Percentiles rank a stretch among this genome's conserved stretches.
These are phyloP conservation scores for Basidioascus undulatus DNA, from an alignment of 768 basidiomycete species.

Conservation along the genomic window DNA sequence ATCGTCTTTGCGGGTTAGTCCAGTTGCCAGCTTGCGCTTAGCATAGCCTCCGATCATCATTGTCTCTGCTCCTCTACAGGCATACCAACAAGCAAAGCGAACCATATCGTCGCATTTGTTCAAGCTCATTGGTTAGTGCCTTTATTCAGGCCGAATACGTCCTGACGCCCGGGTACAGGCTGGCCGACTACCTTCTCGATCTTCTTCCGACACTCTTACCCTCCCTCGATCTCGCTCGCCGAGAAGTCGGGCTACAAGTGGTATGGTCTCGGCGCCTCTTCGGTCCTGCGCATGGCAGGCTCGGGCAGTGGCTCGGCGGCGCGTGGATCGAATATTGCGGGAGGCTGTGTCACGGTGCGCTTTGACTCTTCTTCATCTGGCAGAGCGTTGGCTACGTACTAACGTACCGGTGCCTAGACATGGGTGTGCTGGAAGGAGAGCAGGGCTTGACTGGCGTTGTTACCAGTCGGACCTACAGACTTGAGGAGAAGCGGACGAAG, in stretches of 20 bases:
- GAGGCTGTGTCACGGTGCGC: constrained; percentile 1
- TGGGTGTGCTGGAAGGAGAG: no score
- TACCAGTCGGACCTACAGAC: no score
- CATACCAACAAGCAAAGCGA: constrained; percentile 1
- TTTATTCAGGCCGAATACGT: not conserved
- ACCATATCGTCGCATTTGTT: not conserved
- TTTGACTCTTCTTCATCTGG: no score
- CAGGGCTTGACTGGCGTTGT: no score
- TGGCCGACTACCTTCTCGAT: constrained; percentile 3
- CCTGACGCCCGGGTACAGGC: constrained; percentile 1
- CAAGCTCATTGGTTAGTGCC: not conserved
- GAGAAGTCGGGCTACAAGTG: constrained; percentile 1
- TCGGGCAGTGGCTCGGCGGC: constrained; percentile 1
- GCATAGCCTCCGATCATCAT: no score
- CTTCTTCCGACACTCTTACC: not conserved
- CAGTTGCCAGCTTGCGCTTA: no score
- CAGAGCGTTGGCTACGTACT: no score
- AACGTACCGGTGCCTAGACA: no score
- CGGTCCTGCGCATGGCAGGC: constrained; percentile 1
- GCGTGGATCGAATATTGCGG: constrained; percentile 1
- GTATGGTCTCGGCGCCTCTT: constrained; percentile 3
- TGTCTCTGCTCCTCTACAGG: no score
- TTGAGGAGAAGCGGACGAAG: no score
- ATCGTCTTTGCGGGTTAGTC: constrained; percentile 1
- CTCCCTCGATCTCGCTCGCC: not conserved